phyloP scores from a whole-genome alignment of 208 protist genomes.

The Lotmaria passim region DNA sequence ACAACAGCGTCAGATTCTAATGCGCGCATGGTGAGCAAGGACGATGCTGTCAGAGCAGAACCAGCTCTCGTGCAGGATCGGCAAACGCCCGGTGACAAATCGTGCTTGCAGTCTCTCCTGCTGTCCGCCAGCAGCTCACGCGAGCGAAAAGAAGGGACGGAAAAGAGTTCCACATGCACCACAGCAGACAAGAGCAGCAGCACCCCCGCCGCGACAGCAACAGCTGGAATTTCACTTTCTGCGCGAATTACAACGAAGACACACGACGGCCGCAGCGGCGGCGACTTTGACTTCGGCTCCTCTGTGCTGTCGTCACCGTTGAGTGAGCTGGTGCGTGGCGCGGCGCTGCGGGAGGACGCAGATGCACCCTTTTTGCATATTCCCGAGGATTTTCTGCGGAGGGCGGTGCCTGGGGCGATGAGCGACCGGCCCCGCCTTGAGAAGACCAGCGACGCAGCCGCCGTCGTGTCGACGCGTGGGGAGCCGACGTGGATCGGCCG shows the following conservation, averaged over 20 bases:
- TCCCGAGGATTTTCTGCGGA: not conserved
- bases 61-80: too few relatives aligned
- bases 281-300: not conserved
- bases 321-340: slow-evolving; percentile 36
- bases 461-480: not conserved
- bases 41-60: too few relatives aligned
- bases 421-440: not conserved
- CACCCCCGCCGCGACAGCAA: too few relatives aligned
- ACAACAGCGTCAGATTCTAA: too few relatives aligned
- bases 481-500: not conserved
- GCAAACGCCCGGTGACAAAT: too few relatives aligned
- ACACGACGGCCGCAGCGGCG: not conserved
- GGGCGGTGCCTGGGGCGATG: not conserved
- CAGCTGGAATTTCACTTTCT: too few relatives aligned
- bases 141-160: too few relatives aligned
- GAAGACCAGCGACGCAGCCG: not conserved
- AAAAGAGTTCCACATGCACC: too few relatives aligned
- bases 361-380: slow-evolving; percentile 23
- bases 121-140: too few relatives aligned
- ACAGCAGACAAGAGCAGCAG: too few relatives aligned
- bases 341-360: slow-evolving; percentile 22
- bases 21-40: too few relatives aligned
- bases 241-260: not conserved
- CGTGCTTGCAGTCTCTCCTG: too few relatives aligned
- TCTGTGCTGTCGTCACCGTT: not conserved